phyloP scores from a whole-genome alignment of 345 rosid genomes.

The Crucihimalaya himalaica region DNA sequence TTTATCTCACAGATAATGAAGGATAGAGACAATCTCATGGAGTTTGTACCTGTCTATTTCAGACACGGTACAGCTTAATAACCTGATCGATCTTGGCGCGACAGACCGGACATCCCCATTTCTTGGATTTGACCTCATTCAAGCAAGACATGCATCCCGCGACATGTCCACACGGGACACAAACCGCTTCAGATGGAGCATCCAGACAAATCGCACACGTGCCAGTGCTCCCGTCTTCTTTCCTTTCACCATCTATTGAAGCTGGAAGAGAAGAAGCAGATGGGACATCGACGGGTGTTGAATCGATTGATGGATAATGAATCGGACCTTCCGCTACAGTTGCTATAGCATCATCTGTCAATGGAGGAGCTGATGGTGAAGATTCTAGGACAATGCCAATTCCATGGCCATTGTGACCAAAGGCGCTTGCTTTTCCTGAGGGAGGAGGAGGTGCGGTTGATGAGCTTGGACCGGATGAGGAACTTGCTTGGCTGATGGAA shows the following conservation, averaged over 20 bases:
- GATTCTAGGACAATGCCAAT: conserved; percentile 38
- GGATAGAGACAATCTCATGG: conserved; percentile 14
- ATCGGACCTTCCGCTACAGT: conserved; percentile 59
- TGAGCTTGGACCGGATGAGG: conserved; percentile 49
- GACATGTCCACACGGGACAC: conserved; percentile 98
- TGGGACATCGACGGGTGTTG: conserved; percentile 53
- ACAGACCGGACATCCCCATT: conserved; percentile 95
- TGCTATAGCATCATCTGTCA: conserved; percentile 43
- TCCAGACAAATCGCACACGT: conserved; percentile 82
- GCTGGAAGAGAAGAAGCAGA: conserved; percentile 20
- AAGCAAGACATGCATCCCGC: conserved; percentile 96
- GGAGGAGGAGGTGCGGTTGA: conserved; percentile 40
- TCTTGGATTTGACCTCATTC: conserved; percentile 77
- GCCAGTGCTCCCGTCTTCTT: conserved; percentile 53
- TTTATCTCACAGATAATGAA: conserved; percentile 27
- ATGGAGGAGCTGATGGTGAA: conserved; percentile 70
- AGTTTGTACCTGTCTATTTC: conserved; percentile 35
- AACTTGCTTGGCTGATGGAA: conserved; percentile 44
- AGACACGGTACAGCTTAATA: conserved; percentile 73
- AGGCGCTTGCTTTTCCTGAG: conserved; percentile 41
- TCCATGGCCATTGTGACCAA: conserved; percentile 33
- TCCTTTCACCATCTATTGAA: conserved; percentile 45
- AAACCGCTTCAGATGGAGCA: conserved; percentile 91
- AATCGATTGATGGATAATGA: conserved; percentile 79
- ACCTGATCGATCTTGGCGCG: conserved; percentile 86